Conservation (phyloP, 495 filamentous ascomycete genomes). For the Cercophora samala region DNA sequence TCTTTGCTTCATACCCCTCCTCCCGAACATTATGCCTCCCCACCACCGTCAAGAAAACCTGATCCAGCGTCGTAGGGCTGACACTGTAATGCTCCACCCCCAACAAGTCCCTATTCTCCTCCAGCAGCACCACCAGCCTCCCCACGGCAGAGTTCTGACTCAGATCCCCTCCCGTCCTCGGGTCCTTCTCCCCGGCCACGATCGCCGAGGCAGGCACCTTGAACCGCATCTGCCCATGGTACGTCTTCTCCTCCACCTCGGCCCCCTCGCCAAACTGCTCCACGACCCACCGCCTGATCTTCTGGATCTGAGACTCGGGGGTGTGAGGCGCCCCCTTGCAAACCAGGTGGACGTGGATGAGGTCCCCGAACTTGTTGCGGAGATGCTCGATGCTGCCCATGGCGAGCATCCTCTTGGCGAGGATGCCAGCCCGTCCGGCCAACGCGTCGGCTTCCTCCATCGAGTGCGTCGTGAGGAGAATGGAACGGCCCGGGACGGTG, state of each 20-base stretch:
- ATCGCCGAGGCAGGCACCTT: constrained; percentile 51
- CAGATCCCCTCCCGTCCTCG: constrained; percentile 5
- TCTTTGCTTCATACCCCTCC: constrained; percentile 59
- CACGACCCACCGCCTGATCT: constrained; percentile 59
- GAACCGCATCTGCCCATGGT: constrained; percentile 80
- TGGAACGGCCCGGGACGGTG: constrained; percentile 55
- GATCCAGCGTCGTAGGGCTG: constrained; percentile 76
- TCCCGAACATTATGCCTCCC: constrained; percentile 71
- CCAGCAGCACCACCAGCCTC: constrained; percentile 65
- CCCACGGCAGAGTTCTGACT: constrained; percentile 48
- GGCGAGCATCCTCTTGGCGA: constrained; percentile 69
- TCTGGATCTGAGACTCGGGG: constrained; percentile 58
- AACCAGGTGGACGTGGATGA: constrained; percentile 68
- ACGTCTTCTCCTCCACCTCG: constrained; percentile 65
- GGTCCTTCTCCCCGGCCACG: not conserved
- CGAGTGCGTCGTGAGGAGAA: constrained; percentile 72
- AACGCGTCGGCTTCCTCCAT: constrained; percentile 81
- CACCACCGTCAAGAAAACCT: constrained; percentile 83
- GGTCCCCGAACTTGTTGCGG: constrained; percentile 57
- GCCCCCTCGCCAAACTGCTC: constrained; percentile 57
- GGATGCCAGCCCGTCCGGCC: constrained; percentile 65
- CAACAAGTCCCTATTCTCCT: constrained; percentile 60
- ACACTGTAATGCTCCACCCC: constrained; percentile 78
- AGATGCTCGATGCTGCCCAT: constrained; percentile 61
- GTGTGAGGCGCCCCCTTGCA: constrained; percentile 69